Conservation (phyloP, 352 stramenopile species). For the Phytophthora melonis region DNA sequence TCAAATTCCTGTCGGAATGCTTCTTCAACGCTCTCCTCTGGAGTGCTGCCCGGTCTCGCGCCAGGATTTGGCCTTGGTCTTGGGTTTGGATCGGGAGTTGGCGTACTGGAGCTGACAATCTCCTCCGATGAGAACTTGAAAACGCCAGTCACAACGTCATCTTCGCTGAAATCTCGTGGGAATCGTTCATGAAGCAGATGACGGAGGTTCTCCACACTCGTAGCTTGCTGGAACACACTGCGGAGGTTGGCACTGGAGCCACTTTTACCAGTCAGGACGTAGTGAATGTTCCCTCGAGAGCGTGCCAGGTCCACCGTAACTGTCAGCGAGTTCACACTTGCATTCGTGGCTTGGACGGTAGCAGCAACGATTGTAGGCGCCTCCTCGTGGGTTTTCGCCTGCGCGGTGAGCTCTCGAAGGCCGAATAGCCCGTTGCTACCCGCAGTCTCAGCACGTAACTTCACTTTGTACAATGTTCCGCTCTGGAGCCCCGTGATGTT, state of each 20-base stretch:
- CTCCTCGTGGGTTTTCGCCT: conserved; percentile 56
- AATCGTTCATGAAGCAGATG: conserved; percentile 34
- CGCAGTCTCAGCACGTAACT: conserved; percentile 57
- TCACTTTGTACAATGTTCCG: conserved; percentile 58
- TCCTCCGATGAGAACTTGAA: conserved; percentile 32
- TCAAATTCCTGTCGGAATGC: conserved; percentile 41
- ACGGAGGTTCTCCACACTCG: conserved; percentile 41
- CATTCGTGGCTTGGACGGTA: conserved; percentile 46
- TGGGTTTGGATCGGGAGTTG: neutral
- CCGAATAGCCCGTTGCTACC: conserved; percentile 65
- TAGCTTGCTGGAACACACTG: conserved; percentile 43
- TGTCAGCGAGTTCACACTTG: conserved; percentile 56
- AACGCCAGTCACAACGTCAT: conserved; percentile 19
- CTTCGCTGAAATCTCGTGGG: conserved; percentile 11
- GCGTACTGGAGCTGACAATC: conserved; percentile 1
- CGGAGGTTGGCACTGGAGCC: conserved; percentile 20
- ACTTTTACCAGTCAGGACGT: conserved; percentile 34
- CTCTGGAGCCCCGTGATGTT: conserved; percentile 54
- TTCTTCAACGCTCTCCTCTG: conserved; percentile 1
- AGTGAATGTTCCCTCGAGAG: conserved; percentile 61
- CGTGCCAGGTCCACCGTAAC: conserved; percentile 53
- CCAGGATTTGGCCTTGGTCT: neutral
- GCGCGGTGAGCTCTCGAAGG: conserved; percentile 21
- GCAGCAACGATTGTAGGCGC: conserved; percentile 57
- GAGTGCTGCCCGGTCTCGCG: neutral